Evolutionary conservation across 192 early-diverging fungal genomes (phyloP).

Genomic region (Linnemannia zychae): DNA sequence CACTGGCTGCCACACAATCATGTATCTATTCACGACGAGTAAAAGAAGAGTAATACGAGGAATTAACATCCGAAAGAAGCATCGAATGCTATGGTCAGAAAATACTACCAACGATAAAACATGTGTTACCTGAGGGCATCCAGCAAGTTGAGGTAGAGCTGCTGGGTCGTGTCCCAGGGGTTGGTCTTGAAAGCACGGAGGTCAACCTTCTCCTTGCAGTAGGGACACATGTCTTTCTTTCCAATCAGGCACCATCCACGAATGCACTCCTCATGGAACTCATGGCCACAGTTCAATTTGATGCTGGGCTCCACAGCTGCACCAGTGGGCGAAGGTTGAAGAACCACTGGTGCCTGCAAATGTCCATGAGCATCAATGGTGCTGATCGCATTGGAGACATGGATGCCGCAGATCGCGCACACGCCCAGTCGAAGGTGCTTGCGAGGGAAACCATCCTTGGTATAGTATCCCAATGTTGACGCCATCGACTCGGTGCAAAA

Average conservation of each 20-base stretch:
- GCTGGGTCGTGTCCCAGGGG: conserved; percentile 76
- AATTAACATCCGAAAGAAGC: background rate
- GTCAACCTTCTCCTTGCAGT: conserved; percentile 77
- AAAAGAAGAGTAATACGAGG: background rate
- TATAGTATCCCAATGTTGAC: conserved; percentile 71
- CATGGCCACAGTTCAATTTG: conserved; percentile 64
- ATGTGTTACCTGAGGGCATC: conserved; percentile 66
- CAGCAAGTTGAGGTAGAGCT: conserved; percentile 70
- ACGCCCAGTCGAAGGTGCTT: conserved; percentile 67
- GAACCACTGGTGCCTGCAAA: conserved; percentile 41
- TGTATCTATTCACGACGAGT: conserved; percentile 53
- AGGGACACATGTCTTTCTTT: conserved; percentile 75
- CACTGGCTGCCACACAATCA: conserved; percentile 71
- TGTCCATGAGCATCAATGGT: conserved; percentile 54
- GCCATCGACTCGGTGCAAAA: conserved; percentile 75
- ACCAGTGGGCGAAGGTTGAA: conserved; percentile 43
- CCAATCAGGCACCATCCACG: conserved; percentile 75
- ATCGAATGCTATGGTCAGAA: background rate
- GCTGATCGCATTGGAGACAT: conserved; percentile 55
- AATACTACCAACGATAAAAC: background rate
- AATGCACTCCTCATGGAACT: conserved; percentile 75
- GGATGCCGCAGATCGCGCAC: conserved; percentile 71
- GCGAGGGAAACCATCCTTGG: conserved; percentile 70
- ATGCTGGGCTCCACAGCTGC: conserved; percentile 52
- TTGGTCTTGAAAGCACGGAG: conserved; percentile 72